A percentile compares a stretch with the other conserved stretches of the same genome.
phyloP scores from a whole-genome alignment of 164 flowering plant genomes.

The Sextonia rubra region DNA sequence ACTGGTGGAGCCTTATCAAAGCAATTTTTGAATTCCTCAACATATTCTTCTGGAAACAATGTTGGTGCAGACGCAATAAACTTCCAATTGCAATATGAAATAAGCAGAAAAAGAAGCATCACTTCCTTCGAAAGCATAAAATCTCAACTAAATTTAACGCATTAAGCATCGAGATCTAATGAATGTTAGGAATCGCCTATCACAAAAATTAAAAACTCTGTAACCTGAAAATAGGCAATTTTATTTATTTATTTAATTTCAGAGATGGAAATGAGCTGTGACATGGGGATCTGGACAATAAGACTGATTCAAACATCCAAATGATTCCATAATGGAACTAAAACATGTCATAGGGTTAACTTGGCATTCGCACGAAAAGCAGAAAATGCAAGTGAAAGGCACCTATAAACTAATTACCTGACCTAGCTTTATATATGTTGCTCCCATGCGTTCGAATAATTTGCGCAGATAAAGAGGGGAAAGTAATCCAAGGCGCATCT shows the following conservation, averaged over 20 bases:
- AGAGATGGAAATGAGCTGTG: no score
- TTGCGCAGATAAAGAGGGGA: slow-evolving; percentile 81
- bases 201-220: no score
- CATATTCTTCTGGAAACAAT: slow-evolving; percentile 83
- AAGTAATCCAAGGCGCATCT: slow-evolving; percentile 71
- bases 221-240: no score
- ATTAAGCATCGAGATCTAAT: no score
- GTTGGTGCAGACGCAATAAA: slow-evolving; percentile 96
- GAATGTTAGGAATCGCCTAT: no score
- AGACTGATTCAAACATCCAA: no score
- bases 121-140: not conserved
- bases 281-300: no score
- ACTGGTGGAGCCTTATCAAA: slow-evolving; percentile 84
- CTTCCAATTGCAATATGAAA: slow-evolving; percentile 31
- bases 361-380: no score
- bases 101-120: not conserved
- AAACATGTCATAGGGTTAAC: no score
- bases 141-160: no score
- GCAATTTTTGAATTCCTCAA: slow-evolving; percentile 86
- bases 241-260: no score
- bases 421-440: slow-evolving; percentile 88
- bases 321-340: no score
- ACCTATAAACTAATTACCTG: slow-evolving; percentile 46
- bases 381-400: not conserved
- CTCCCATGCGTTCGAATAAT: slow-evolving; percentile 95